Percentiles rank a stretch among this genome's conserved stretches.
Conservation (phyloP, 2,329 filamentous ascomycete genomes). For the Fusarium nygamai region DNA sequence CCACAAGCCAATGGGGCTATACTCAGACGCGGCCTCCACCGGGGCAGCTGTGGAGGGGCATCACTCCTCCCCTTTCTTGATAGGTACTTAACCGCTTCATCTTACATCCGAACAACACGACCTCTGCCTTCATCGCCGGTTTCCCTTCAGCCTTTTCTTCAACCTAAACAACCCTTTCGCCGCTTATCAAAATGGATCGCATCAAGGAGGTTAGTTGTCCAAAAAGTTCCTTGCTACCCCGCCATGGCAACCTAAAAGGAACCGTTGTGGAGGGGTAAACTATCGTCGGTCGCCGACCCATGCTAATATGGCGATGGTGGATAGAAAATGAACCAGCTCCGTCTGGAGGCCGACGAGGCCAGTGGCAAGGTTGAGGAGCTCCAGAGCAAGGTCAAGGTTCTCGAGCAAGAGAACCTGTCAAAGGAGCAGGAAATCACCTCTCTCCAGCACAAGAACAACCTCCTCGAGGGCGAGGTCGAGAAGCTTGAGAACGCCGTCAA, state of each 20-base stretch:
- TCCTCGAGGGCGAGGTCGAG: constrained; percentile 91
- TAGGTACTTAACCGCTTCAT: constrained; percentile 46
- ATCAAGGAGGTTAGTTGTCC: constrained; percentile 82
- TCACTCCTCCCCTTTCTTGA: constrained; percentile 50
- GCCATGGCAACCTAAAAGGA: constrained; percentile 42
- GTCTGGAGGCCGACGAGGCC: constrained; percentile 90
- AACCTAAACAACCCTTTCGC: constrained; percentile 9
- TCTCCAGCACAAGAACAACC: constrained; percentile 91
- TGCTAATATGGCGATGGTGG: constrained; percentile 39
- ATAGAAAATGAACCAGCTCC: constrained; percentile 95
- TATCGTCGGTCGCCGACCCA: constrained; percentile 31
- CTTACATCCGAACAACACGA: constrained; percentile 47
- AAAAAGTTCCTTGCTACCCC: constrained; percentile 42
- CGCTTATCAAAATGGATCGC: constrained; percentile 74
- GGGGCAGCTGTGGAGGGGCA: constrained; percentile 50
- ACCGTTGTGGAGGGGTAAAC: constrained; percentile 45
- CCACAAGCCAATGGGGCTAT: constrained; percentile 45
- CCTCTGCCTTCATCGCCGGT: constrained; percentile 44
- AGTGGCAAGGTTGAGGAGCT: constrained; percentile 86
- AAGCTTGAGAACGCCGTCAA: constrained; percentile 87
- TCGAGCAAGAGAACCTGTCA: constrained; percentile 93
- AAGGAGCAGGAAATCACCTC: constrained; percentile 99
- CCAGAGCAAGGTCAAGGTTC: constrained; percentile 83
- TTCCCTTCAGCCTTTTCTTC: constrained; percentile 27
- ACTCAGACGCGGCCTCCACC: constrained; percentile 35